Evolutionary conservation across 495 filamentous ascomycete genomes (phyloP).

Genomic region (Astrothelium subdiscretum): DNA sequence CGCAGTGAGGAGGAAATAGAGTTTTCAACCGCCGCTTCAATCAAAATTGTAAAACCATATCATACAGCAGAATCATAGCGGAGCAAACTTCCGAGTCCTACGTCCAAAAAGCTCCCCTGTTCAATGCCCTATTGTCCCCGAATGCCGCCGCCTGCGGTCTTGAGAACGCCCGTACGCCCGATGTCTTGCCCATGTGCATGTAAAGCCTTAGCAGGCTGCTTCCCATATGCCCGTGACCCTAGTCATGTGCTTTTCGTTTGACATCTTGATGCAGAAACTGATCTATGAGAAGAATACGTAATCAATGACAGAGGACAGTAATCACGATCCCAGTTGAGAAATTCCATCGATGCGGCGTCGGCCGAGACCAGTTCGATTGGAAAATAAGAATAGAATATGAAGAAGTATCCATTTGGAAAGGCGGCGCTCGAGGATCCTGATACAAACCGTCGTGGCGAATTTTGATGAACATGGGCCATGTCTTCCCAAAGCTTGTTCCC

Average conservation of each 20-base stretch:
- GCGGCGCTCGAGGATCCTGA: no score
- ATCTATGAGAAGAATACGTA: background rate
- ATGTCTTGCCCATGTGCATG: background rate
- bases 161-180: background rate
- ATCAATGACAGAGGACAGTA: background rate
- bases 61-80: background rate
- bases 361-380: background rate
- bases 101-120: background rate
- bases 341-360: background rate
- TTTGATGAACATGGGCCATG: no score
- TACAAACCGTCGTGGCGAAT: background rate
- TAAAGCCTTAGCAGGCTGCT: background rate
- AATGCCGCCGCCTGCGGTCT: background rate
- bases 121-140: background rate
- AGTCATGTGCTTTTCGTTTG: constrained; percentile 1
- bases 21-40: background rate
- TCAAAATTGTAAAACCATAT: background rate
- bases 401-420: background rate
- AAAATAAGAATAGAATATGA: background rate
- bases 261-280: background rate
- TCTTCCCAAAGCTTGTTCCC: no score
- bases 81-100: background rate
- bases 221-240: background rate
- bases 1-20: background rate
- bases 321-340: background rate